phyloP scores from a whole-genome alignment of 768 basidiomycete genomes.

The Lactarius sp. region DNA sequence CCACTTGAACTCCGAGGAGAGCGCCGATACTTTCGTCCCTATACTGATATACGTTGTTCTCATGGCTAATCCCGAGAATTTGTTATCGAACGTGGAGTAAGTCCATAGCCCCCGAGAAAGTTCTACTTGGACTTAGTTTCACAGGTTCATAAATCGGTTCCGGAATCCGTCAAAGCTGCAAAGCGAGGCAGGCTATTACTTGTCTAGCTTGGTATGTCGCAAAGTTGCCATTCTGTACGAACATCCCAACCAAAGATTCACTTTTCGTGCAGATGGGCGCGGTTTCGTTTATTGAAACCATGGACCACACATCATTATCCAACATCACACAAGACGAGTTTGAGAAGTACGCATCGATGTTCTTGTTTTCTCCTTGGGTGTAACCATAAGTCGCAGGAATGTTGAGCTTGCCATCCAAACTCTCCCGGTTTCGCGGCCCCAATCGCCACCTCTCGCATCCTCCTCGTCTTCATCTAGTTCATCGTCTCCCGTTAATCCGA shows the following conservation, averaged over 20 bases:
- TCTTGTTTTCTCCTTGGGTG: background rate
- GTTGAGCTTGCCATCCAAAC: conserved; percentile 58
- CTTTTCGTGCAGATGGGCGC: conserved; percentile 71
- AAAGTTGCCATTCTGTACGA: background rate
- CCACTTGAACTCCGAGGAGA: conserved; percentile 77
- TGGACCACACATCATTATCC: conserved; percentile 94
- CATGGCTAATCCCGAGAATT: conserved; percentile 88
- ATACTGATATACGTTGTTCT: conserved; percentile 92
- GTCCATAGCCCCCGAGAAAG: conserved; percentile 28
- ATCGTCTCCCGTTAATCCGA: conserved; percentile 31
- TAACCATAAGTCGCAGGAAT: conserved; percentile 35
- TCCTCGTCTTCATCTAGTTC: conserved; percentile 29
- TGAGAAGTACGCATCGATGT: conserved; percentile 49
- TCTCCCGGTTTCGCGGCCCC: conserved; percentile 37
- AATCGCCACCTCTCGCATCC: conserved; percentile 31
- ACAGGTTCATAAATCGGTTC: conserved; percentile 93
- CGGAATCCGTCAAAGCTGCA: conserved; percentile 84
- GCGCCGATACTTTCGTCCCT: conserved; percentile 93
- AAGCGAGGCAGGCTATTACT: conserved; percentile 95
- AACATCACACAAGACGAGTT: conserved; percentile 93
- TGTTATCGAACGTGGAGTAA: conserved; percentile 94
- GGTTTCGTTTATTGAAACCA: conserved; percentile 95
- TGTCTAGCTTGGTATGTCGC: conserved; percentile 80
- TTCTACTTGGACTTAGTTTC: background rate
- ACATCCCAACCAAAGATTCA: background rate